Evolutionary conservation across 2,329 filamentous ascomycete genomes (phyloP), one percentile per base, ranked within the genome.

Genomic region (Zasmidium cellare): DNA sequence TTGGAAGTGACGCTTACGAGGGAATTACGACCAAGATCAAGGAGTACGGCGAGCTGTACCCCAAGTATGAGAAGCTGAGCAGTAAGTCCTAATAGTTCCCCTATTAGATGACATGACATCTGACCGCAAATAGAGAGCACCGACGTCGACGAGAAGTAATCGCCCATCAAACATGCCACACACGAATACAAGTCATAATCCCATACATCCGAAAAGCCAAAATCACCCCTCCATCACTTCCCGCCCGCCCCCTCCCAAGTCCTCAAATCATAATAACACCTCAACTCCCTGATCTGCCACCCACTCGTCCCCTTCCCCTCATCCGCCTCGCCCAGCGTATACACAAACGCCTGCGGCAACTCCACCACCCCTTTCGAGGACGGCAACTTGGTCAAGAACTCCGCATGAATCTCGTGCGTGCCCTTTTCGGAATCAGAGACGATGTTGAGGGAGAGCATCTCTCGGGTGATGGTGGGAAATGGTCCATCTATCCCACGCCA

Each of bases 1-100:
- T 86, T 11, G 83, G 83, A 0, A 81, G 75, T 0, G 83, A 85
- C 69, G 80, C 80, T 0, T 84, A 80, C 67, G 65, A 67, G 1
- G 72, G 62, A 3, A 77, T 86, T 20, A 79, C 74, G 62, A 65
- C 70, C 0, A 85, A 84, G 71, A 74, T 84, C 20, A 77, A 84
- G 46, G 69, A 71, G 12, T 82, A 81, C 50, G 56, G 72, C 28
- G 76, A 81, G 61, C 77, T 79, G 3, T 77, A 80, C n/a, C 73
- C 77, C 7, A 79, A 78, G 50, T 83, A 79, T 69, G 77, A 82
- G 68, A 75, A 77, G 18, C 69, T 81, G 48, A 77, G 76, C 2
- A 81, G 77, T 57, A 81, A 79, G 56, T 81, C 77, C 0, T 78
- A 82, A n/a, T n/a, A n/a, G n/a, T n/a, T n/a, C n/a, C n/a, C n/a